Conservation (phyloP, 2,329 filamentous ascomycete genomes). For the Juglanconis oblonga region DNA sequence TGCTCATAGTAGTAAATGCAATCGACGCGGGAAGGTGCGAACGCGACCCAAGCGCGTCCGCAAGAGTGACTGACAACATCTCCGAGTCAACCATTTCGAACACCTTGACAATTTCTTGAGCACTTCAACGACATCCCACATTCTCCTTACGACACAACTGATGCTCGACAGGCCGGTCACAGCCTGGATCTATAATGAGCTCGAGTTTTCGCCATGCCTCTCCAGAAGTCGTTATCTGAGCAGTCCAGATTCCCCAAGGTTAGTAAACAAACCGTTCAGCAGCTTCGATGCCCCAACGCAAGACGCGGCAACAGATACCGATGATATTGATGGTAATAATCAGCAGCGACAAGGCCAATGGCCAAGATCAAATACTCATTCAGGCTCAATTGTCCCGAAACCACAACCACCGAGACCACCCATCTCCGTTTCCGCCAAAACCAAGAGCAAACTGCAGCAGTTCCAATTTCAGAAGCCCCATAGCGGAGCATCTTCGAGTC, state of each 20-base stretch:
- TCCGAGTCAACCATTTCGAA: not conserved
- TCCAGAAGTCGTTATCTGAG: slow-evolving; percentile 40
- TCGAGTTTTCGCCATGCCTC: slow-evolving; percentile 30
- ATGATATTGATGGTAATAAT: not conserved
- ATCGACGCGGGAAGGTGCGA: slow-evolving; percentile 2
- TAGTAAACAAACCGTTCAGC: slow-evolving; percentile 9
- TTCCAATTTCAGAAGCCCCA: slow-evolving; percentile 51
- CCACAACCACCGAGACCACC: slow-evolving; percentile 28
- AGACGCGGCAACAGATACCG: not conserved
- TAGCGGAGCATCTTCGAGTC: slow-evolving; percentile 6
- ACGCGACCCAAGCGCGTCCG: slow-evolving; percentile 4
- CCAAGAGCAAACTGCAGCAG: slow-evolving; percentile 57
- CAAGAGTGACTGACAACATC: not conserved
- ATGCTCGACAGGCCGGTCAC: not conserved
- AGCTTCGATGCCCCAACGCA: not conserved
- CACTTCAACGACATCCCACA: not conserved
- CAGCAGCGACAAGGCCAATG: slow-evolving; percentile 42
- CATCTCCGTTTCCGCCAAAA: slow-evolving; percentile 53
- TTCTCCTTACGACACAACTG: not conserved
- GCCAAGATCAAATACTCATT: slow-evolving; percentile 53
- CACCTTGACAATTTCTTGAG: not conserved
- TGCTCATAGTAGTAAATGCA: not conserved
- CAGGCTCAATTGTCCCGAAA: slow-evolving; percentile 33
- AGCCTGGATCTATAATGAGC: slow-evolving; percentile 20
- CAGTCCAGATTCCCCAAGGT: slow-evolving; percentile 31